These are phyloP conservation scores for Citrus medica DNA, from an alignment of 345 rosid species.

Conservation along the genomic window DNA sequence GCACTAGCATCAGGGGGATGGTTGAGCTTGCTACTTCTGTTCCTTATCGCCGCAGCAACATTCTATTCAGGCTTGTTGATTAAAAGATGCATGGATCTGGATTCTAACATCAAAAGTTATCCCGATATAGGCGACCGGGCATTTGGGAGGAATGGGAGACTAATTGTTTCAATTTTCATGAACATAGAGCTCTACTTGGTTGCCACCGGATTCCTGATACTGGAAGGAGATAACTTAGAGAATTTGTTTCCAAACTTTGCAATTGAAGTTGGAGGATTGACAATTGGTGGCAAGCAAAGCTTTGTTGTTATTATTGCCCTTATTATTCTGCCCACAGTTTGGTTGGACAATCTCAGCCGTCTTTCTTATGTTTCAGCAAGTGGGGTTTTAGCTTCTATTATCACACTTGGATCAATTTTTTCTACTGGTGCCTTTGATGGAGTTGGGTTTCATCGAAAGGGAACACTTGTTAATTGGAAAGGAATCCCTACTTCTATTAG, in stretches of 20 bases:
- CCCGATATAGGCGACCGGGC: conserved; percentile 86
- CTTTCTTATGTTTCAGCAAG: conserved; percentile 86
- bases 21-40: conserved; percentile 64
- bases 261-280: conserved; percentile 42
- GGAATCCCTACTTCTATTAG: conserved; percentile 79
- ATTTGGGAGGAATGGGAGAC: conserved; percentile 67
- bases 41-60: conserved; percentile 49
- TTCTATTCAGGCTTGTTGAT: conserved; percentile 74
- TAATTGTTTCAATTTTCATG: conserved; percentile 58
- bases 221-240: conserved; percentile 84
- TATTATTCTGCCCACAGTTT: conserved; percentile 72
- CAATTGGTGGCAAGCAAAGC: conserved; percentile 47
- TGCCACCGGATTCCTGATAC: conserved; percentile 75
- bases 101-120: conserved; percentile 58
- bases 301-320: conserved; percentile 63
- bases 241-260: conserved; percentile 51
- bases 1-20: conserved; percentile 95
- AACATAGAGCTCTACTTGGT: conserved; percentile 77
- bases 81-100: conserved; percentile 74
- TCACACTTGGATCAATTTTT: conserved; percentile 64
- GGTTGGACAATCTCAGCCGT: conserved; percentile 70
- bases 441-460: conserved; percentile 57
- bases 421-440: conserved; percentile 76
- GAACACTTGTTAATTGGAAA: conserved; percentile 37
- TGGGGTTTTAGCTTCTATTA: conserved; percentile 77